Evolutionary conservation across 1,284 basidiomycete species (phyloP), one percentile per base, ranked within the genome.

Genomic region (Tilletia horrida): DNA sequence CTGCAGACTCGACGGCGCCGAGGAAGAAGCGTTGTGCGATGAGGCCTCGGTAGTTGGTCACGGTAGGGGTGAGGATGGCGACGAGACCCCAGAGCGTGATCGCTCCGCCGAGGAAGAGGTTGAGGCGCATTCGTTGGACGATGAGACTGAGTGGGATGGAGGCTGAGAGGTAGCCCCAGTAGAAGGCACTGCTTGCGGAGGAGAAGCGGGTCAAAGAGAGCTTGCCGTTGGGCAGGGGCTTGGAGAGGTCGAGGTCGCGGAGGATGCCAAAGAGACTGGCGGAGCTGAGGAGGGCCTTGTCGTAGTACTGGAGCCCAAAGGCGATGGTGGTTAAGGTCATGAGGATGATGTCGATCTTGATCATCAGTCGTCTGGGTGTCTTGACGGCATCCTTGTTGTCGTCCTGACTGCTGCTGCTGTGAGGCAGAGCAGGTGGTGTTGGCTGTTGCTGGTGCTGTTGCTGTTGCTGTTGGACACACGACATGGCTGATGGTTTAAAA

Each of bases 261-360:
- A 85, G 76, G 67, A 86, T 83, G 6, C 85, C 85, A 72, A 85
- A 86, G 29, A 85, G 81, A 14, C 84, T 82, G 0, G 85, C 85
- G 2, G 81, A 83, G 0, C 83, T 83, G 16, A 86, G 78, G 9
- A 85, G 84, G 2, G 84, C 84, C 73, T 85, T 84, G 76, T 85
- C 85, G 71, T 84, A 85, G 72, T 81, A 84, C 66, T 85, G 84
- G 8, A 85, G 73, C 1, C 85, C 84, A 43, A 83, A 82, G 8
- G 82, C 82, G 63, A 85, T 73, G 40, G 83, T 83, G 70, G 85
- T 72, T 67, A 85, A 79, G 0, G 84, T 84, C 80, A 84, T 82
- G 62, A 79, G 73, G 27, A 76, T 70, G 29, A 76, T 43, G 57
- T 79, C 77, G 42, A 75, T 35, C 55, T 50, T 64, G 23, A 42